Percentiles rank a stretch among this genome's conserved stretches.
Conservation (phyloP, 2,329 filamentous ascomycete genomes). For the Diaporthe ampelina region DNA sequence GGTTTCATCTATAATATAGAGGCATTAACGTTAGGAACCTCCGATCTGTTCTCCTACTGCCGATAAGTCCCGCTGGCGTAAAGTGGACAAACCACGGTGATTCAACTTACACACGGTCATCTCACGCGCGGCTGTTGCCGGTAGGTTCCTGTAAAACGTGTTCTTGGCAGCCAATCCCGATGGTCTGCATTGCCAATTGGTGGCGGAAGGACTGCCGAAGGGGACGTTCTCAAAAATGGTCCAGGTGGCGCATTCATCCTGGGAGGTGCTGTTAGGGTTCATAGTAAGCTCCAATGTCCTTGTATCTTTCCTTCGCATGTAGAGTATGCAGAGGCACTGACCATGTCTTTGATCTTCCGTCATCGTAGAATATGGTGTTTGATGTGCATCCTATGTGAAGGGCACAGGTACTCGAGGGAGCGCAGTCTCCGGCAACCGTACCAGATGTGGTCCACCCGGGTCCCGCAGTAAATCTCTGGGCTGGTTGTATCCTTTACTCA, state of each 20-base stretch:
- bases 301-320: neutral
- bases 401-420: neutral
- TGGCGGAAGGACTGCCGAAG: neutral
- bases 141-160: neutral
- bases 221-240: neutral
- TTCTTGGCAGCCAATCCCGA: neutral
- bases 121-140: neutral
- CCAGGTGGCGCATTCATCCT: neutral
- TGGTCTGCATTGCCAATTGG: neutral
- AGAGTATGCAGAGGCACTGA: neutral
- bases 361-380: neutral
- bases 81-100: too few relatives aligned
- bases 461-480: too few relatives aligned
- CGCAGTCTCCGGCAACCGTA: neutral
- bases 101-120: neutral
- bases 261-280: neutral
- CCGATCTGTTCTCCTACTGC: too few relatives aligned
- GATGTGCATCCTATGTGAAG: neutral
- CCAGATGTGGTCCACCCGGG: neutral
- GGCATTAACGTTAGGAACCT: too few relatives aligned
- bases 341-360: neutral
- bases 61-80: too few relatives aligned
- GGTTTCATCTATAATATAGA: too few relatives aligned
- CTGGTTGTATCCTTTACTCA: too few relatives aligned
- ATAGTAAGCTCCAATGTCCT: neutral